Evolutionary conservation across 225 moss, liverwort and hornwort species (phyloP), one percentile per base, ranked within the genome.

Genomic region (Straminergon stramineum): DNA sequence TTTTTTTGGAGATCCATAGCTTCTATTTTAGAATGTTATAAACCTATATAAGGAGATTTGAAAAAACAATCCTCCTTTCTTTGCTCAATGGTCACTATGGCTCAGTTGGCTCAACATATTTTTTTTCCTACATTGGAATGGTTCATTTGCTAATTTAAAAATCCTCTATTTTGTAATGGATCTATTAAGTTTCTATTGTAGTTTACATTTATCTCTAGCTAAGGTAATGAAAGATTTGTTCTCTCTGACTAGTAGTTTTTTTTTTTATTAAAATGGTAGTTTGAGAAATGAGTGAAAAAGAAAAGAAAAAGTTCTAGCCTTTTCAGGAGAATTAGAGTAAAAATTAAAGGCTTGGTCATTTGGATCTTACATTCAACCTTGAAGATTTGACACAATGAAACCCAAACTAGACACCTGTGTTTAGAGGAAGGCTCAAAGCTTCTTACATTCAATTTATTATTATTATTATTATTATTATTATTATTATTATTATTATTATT

Each of bases 191-290:
- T 68, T 68, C 17, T 68, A 21, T 21, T 37, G 6, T 68, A 21
- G 21, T 68, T n/a, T 37, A 20, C 13, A 68, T 68, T 21, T n/a
- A 9, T 71, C 26, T 71, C 0, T 24, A 0, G 14, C 4, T 24
- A 41, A 13, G 15, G 4, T 11, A 39, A 7, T 39, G 39, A 39
- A 71, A 73, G 9, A 8, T 43, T 41, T 6, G 0, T 41, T 41
- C 2, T 1, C 1, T 15, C 7, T n/a, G n/a, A n/a, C n/a, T 43
- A 16, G 9, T 1, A 39, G 0, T 27, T 27, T 73, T 35, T n/a
- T n/a, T n/a, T 10, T 43, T 26, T 1, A 73, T 73, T 41, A 28
- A 73, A 27, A 43, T 17, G 5, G 16, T 28, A 43, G 28, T 43
- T 45, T 73, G 45, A 16, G 10, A 74, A 73, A 28, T 45, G 28